Conservation (phyloP, 2,329 filamentous ascomycete genomes). For the Cladosporium oxysporum region DNA sequence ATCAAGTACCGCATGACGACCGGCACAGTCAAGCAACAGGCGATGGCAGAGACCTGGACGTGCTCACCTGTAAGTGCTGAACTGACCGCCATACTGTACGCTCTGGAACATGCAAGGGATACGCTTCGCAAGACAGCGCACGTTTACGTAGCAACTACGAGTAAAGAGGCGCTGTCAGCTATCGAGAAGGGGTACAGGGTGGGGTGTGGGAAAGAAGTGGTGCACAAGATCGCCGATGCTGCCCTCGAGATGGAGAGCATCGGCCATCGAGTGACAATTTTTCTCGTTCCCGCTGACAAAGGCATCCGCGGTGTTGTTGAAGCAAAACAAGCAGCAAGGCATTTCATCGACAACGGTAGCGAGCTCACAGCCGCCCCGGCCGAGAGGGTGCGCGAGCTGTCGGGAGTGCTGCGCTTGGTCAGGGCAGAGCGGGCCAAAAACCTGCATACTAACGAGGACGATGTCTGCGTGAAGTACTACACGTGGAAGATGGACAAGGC, state of each 20-base stretch:
- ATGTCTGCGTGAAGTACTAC: conserved; percentile 15
- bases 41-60: no score
- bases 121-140: neutral
- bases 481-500: conserved; percentile 18
- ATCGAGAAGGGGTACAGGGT: neutral
- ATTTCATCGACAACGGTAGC: conserved; percentile 41
- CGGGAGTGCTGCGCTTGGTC: conserved; percentile 15
- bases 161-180: neutral
- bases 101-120: neutral
- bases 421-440: conserved; percentile 4
- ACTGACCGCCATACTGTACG: neutral
- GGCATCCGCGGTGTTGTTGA: neutral
- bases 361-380: conserved; percentile 38
- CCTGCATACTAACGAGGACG: conserved; percentile 11
- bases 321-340: neutral
- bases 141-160: neutral
- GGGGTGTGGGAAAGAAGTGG: neutral
- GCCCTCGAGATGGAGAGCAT: neutral
- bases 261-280: neutral
- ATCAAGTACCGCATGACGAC: no score
- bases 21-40: no score
- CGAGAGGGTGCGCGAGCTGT: conserved; percentile 15
- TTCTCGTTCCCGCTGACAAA: neutral
- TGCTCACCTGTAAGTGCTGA: neutral
- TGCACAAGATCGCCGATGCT: neutral